Conservation (phyloP, 2,329 filamentous ascomycete species). For the Aspergillus fumigatus region DNA sequence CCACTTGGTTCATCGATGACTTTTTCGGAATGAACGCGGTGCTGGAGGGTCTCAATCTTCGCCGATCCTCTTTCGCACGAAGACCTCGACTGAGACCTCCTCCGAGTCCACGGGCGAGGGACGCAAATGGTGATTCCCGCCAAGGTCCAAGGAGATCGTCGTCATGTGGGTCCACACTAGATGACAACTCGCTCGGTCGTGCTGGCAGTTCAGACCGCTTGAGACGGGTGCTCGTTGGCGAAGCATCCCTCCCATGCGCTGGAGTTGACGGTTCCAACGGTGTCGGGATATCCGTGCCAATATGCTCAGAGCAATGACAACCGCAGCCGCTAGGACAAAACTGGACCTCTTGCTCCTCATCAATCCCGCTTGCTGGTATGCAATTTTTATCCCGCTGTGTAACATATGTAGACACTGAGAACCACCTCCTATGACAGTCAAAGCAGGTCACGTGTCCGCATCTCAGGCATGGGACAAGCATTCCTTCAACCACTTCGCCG, state of each 20-base stretch:
- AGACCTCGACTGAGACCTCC: slow-evolving; percentile 40
- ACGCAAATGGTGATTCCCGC: slow-evolving; percentile 36
- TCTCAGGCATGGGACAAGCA: slow-evolving; percentile 43
- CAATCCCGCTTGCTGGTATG: slow-evolving; percentile 6
- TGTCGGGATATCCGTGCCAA: slow-evolving; percentile 28
- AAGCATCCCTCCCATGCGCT: slow-evolving; percentile 16
- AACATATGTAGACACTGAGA: slow-evolving; percentile 20
- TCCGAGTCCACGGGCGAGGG: slow-evolving; percentile 39
- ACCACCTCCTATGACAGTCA: slow-evolving; percentile 42
- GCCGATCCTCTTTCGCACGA: slow-evolving; percentile 27
- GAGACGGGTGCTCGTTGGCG: slow-evolving; percentile 14
- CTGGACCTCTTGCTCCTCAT: slow-evolving; percentile 17
- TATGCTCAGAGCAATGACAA: slow-evolving; percentile 41
- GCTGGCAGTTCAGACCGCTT: slow-evolving; percentile 10
- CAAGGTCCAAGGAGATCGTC: slow-evolving; percentile 31
- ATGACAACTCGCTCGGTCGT: slow-evolving; percentile 8
- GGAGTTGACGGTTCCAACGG: slow-evolving; percentile 22
- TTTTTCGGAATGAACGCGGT: slow-evolving; percentile 19
- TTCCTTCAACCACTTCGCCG: slow-evolving; percentile 39
- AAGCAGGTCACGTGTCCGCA: slow-evolving; percentile 47
- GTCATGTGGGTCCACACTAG: slow-evolving; percentile 25
- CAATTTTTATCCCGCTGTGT: slow-evolving; percentile 11
- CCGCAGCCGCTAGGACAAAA: slow-evolving; percentile 46
- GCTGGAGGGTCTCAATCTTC: slow-evolving; percentile 17
- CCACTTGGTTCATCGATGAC: slow-evolving; percentile 22